Conservation (phyloP, 768 basidiomycete genomes). For the Trametes sanguinea region DNA sequence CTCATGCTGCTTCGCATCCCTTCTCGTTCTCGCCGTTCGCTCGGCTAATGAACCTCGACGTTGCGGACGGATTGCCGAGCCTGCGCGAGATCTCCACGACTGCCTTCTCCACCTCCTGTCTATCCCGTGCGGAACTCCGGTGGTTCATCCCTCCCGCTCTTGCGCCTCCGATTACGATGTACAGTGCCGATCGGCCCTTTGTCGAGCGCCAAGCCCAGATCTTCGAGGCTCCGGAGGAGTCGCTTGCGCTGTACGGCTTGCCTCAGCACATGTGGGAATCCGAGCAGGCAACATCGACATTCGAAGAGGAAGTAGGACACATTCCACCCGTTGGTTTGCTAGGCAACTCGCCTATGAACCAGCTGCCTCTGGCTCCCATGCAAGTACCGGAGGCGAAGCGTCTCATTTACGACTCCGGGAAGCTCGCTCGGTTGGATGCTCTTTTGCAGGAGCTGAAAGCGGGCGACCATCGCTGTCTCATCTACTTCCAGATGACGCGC, state of each 20-base stretch:
- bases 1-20: slow-evolving; percentile 36
- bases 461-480: slow-evolving; percentile 88
- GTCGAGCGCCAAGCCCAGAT: slow-evolving; percentile 64
- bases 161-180: slow-evolving; percentile 78
- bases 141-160: slow-evolving; percentile 87
- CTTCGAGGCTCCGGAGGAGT: slow-evolving; percentile 71
- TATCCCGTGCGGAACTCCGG: slow-evolving; percentile 76
- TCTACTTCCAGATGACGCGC: slow-evolving; percentile 99
- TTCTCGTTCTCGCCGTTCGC: slow-evolving; percentile 39
- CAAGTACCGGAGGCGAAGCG: slow-evolving; percentile 93
- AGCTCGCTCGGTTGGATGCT: slow-evolving; percentile 86
- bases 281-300: slow-evolving; percentile 47
- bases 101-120: slow-evolving; percentile 73
- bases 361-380: slow-evolving; percentile 82
- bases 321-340: slow-evolving; percentile 71
- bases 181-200: slow-evolving; percentile 78
- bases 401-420: slow-evolving; percentile 94
- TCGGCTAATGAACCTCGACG: slow-evolving; percentile 27
- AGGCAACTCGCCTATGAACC: slow-evolving; percentile 61
- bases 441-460: slow-evolving; percentile 92
- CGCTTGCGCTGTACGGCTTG: slow-evolving; percentile 82
- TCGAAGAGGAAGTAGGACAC: slow-evolving; percentile 54
- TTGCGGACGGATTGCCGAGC: slow-evolving; percentile 48
- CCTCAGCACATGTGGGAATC: slow-evolving; percentile 67
- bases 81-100: slow-evolving; percentile 61